phyloP scores from a whole-genome alignment of 257 asterid genomes.

The Forsythia viridissima region DNA sequence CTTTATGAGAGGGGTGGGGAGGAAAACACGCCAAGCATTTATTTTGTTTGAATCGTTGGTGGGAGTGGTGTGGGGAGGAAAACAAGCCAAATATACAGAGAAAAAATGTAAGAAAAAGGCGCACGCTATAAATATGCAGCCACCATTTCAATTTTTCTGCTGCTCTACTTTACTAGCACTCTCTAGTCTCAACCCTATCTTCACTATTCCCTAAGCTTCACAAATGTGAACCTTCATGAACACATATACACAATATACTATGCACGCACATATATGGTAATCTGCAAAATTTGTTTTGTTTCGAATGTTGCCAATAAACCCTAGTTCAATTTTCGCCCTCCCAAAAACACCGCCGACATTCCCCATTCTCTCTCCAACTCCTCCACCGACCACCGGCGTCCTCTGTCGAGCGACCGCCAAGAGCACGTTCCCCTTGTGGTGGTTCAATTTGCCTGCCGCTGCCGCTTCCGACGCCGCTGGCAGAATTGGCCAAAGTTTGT shows the following conservation, averaged over 20 bases:
- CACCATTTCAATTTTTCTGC: constrained; percentile 6
- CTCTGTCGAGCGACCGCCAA: constrained; percentile 56
- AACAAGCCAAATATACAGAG: too few relatives aligned
- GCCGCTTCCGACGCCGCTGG: constrained; percentile 47
- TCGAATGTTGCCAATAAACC: constrained; percentile 73
- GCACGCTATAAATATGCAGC: constrained; percentile 15
- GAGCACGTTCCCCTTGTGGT: constrained; percentile 41
- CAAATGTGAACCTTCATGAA: neutral
- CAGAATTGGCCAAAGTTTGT: constrained; percentile 37
- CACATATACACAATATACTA: neutral
- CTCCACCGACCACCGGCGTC: constrained; percentile 26
- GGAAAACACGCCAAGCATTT: too few relatives aligned
- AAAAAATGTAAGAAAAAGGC: neutral
- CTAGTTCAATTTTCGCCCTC: constrained; percentile 36
- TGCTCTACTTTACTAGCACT: neutral
- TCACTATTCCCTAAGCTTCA: neutral
- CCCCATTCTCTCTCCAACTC: constrained; percentile 23
- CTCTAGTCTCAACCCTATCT: neutral
- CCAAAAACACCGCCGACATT: constrained; percentile 32
- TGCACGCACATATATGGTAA: neutral
- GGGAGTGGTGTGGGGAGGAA: too few relatives aligned
- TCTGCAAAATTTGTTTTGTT: constrained; percentile 8
- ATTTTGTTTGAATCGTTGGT: too few relatives aligned
- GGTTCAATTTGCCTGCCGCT: constrained; percentile 38
- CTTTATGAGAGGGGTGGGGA: too few relatives aligned